phyloP scores from a whole-genome alignment of 1,139 yeast species.

The Pichia kudriavzevii region DNA sequence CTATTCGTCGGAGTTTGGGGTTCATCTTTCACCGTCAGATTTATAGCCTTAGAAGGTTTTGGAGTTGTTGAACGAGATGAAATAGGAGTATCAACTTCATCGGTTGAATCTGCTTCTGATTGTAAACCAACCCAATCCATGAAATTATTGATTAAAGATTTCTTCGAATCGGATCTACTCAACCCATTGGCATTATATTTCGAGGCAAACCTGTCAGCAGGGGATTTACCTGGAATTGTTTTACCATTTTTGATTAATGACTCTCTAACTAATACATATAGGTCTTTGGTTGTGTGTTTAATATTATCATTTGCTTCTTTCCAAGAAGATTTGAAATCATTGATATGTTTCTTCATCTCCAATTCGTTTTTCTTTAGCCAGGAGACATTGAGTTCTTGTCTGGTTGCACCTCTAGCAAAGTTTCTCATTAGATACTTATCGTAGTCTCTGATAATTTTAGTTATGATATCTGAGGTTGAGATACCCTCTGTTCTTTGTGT shows the following conservation, averaged over 20 bases:
- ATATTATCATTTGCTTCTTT: slow-evolving; percentile 63
- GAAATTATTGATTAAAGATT: slow-evolving; percentile 51
- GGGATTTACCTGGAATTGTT: slow-evolving; percentile 27
- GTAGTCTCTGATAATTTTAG: slow-evolving; percentile 89
- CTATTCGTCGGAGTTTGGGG: slow-evolving; percentile 5
- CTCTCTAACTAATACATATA: slow-evolving; percentile 77
- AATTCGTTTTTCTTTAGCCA: slow-evolving; percentile 96
- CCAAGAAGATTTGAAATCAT: slow-evolving; percentile 80
- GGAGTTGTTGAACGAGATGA: slow-evolving; percentile 4
- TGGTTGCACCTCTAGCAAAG: slow-evolving; percentile 94
- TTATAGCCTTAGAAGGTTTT: neutral
- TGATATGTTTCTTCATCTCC: slow-evolving; percentile 84
- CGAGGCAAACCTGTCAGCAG: slow-evolving; percentile 55
- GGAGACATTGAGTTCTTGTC: slow-evolving; percentile 91
- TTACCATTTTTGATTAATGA: slow-evolving; percentile 43
- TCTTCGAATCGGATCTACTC: slow-evolving; percentile 29
- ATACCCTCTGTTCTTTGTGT: slow-evolving; percentile 97
- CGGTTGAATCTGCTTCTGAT: slow-evolving; percentile 16
- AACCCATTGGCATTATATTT: slow-evolving; percentile 48
- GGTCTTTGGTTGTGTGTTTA: slow-evolving; percentile 70
- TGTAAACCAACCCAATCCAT: slow-evolving; percentile 57
- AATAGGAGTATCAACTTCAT: slow-evolving; percentile 12
- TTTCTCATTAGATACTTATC: slow-evolving; percentile 95
- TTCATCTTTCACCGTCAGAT: neutral
- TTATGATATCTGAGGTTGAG: slow-evolving; percentile 91